phyloP scores from a whole-genome alignment of 2,329 filamentous ascomycete species.

The Chaetoscypha palmicola region DNA sequence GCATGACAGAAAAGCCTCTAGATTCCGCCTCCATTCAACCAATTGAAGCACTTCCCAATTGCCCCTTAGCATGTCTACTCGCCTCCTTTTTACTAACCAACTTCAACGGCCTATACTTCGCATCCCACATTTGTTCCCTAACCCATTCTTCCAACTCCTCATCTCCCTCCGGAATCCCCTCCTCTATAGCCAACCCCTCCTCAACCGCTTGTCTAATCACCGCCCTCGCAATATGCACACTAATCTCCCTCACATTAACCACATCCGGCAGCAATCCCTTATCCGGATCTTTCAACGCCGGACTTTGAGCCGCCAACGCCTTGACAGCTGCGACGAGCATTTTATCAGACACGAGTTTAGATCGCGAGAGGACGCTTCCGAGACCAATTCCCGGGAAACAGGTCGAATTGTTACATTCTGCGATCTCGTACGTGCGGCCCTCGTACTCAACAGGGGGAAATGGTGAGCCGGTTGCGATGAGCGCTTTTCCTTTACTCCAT shows the following conservation, averaged over 20 bases:
- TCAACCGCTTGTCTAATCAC: conserved; percentile 66
- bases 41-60: conserved; percentile 46
- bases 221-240: conserved; percentile 66
- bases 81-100: conserved; percentile 47
- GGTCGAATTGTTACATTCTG: conserved; percentile 85
- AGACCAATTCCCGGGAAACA: conserved; percentile 83
- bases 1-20: no score
- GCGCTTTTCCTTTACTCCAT: conserved; percentile 71
- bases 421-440: conserved; percentile 44
- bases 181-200: conserved; percentile 59
- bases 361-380: conserved; percentile 64
- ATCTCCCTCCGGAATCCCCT: conserved; percentile 52
- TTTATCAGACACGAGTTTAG: conserved; percentile 60
- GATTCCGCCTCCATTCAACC: no score
- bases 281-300: conserved; percentile 55
- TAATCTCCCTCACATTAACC: conserved; percentile 64
- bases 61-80: conserved; percentile 51
- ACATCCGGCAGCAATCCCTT: conserved; percentile 72
- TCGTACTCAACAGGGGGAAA: conserved; percentile 65
- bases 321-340: conserved; percentile 78
- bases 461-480: conserved; percentile 78
- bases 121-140: conserved; percentile 72
- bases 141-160: conserved; percentile 49
- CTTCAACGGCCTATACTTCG: conserved; percentile 58
- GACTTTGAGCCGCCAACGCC: conserved; percentile 63